Evolutionary conservation across 305 asterid genomes (phyloP), one percentile per base, ranked within the genome.

Genomic region (Fraxinus velutina): DNA sequence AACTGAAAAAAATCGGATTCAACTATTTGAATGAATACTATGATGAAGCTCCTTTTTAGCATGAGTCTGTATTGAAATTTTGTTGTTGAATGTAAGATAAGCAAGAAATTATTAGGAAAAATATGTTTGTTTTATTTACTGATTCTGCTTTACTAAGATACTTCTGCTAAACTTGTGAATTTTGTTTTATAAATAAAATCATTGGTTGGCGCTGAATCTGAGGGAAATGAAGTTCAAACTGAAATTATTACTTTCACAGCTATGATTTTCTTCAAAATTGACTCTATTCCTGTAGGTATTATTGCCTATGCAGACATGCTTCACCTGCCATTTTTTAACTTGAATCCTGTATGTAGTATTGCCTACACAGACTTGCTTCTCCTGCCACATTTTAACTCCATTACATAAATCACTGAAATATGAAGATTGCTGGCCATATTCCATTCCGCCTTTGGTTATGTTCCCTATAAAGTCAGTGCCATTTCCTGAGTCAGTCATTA

Each of bases 251-350:
- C 34, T 10, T 9, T 27, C 73, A 24, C n/a, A 64, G 34, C 73
- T 64, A 22, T 22, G 73, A 27, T 27, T 64, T 68, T 68, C 39
- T 68, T 68, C 10, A 70, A 32, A 30, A 29, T 74, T 19, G 30
- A 73, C 32, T 74, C 78, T 57, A 62, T 81, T 50, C 24, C 71
- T 72, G 7, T 72, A 74, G 79, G 79, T 30, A 29, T 44, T 76
- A 13, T 29, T 62, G 73, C 79, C 30, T 66, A 32, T 30, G 42
- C 83, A 44, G 27, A 12, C 71, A 77, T 52, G 76, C 22, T n/a
- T 50, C 62, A 50, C 62, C 62, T 50, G 21, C 62, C 62, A 15
- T 50, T 50, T 47, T 50, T 73, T 1, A 15, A 62, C 30, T 73
- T 74, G 44, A 60, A 78, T 36, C 32, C 57, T 71, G 6, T 72